Evolutionary conservation across 306 rosid genomes (phyloP).

Genomic region (Acacia melanoxylon): DNA sequence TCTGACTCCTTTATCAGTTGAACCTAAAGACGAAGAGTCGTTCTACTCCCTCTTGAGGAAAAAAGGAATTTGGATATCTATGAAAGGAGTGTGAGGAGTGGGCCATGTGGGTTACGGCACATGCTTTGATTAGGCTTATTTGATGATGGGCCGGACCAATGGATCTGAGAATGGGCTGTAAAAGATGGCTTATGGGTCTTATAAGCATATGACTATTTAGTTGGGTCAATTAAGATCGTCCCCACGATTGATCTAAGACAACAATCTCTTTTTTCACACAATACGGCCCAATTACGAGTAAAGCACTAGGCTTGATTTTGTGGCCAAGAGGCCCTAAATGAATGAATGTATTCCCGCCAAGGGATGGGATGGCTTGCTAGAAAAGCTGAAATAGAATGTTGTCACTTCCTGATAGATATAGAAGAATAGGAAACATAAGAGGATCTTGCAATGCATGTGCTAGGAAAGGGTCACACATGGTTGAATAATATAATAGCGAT

Average conservation of each 20-base stretch:
- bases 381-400: not conserved
- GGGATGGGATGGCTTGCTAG: not conserved
- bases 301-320: not conserved
- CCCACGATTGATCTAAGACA: not conserved
- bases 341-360: not conserved
- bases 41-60: not conserved
- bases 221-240: not conserved
- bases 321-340: not conserved
- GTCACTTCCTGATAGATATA: not conserved
- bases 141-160: not conserved
- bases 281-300: not conserved
- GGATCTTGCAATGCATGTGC: constrained; percentile 17
- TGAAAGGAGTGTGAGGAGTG: not conserved
- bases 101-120: not conserved
- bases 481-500: not conserved
- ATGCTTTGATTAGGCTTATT: not conserved
- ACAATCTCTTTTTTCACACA: not conserved
- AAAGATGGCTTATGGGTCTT: not conserved
- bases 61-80: not conserved
- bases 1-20: too few relatives aligned
- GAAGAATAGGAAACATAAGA: not conserved
- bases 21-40: too few relatives aligned
- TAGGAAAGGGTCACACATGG: constrained; percentile 19
- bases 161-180: not conserved
- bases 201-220: not conserved